These are phyloP conservation scores for Chalara sp. DNA, from an alignment of 2,329 filamentous ascomycete species.

Conservation along the genomic window DNA sequence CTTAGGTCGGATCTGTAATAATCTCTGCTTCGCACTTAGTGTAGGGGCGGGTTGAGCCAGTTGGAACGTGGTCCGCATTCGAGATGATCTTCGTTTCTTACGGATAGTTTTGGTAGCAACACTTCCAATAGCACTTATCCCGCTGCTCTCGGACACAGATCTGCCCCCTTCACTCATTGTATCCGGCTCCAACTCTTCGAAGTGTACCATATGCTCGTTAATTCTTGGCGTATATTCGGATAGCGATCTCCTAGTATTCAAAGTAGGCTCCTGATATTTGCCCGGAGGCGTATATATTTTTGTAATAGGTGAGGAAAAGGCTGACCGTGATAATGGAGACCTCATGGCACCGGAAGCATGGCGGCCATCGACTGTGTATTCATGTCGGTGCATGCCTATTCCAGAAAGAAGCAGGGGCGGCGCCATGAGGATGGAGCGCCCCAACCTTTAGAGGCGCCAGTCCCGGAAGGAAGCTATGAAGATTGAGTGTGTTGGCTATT, in stretches of 20 bases:
- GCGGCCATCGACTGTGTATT: conserved; percentile 16
- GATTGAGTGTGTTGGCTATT: too few species aligned
- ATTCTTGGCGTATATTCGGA: conserved; percentile 18
- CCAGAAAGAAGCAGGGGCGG: conserved; percentile 21
- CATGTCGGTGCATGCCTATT: conserved; percentile 22
- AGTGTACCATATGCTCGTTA: conserved; percentile 19
- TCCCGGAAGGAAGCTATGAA: conserved; percentile 1
- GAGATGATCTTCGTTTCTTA: conserved; percentile 38
- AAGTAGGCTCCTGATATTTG: conserved; percentile 16
- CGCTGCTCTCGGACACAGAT: conserved; percentile 24
- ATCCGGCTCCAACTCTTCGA: conserved; percentile 22
- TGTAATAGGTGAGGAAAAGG: conserved; percentile 21
- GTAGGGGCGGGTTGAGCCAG: conserved; percentile 62
- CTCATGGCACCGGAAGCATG: conserved; percentile 14
- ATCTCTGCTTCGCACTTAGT: conserved; percentile 47
- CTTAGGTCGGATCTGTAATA: conserved; percentile 58
- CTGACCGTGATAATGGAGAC: conserved; percentile 21
- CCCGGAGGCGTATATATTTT: conserved; percentile 7
- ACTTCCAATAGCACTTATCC: conserved; percentile 13
- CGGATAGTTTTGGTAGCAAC: conserved; percentile 9
- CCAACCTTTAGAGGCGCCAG: conserved; percentile 13
- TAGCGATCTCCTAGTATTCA: conserved; percentile 16
- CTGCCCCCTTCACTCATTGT: conserved; percentile 26
- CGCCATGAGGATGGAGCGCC: conserved; percentile 15
- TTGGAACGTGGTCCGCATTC: conserved; percentile 56